A percentile compares a stretch with the other conserved stretches of the same genome.
These are phyloP conservation scores for Penicillium fimorum DNA, from an alignment of 495 filamentous ascomycete genomes.

Conservation along the genomic window DNA sequence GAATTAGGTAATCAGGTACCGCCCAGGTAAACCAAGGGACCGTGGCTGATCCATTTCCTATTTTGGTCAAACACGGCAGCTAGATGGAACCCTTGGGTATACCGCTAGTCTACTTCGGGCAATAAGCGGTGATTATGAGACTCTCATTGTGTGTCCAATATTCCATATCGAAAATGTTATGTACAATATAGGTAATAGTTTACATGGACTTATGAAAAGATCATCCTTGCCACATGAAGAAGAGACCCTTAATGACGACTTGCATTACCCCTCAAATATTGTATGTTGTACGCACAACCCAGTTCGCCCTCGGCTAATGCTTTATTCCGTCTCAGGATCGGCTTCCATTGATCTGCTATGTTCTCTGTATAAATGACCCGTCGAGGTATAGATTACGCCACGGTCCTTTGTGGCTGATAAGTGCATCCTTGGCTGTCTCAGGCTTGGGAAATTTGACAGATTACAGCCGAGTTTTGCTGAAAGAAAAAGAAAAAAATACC, in stretches of 20 bases:
- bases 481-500: background rate
- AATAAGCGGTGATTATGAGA: constrained; percentile 2
- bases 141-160: constrained; percentile 1
- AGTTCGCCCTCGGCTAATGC: background rate
- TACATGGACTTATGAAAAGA: background rate
- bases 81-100: constrained; percentile 3
- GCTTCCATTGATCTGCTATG: background rate
- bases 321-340: background rate
- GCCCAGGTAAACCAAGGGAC: constrained; percentile 10
- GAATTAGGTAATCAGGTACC: constrained; percentile 25
- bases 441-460: background rate
- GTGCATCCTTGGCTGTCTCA: background rate
- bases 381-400: background rate
- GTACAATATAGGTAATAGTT: background rate
- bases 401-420: constrained; percentile 4
- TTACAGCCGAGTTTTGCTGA: constrained; percentile 1
- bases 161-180: background rate
- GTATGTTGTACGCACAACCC: background rate
- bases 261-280: background rate
- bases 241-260: constrained; percentile 6
- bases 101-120: background rate
- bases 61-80: constrained; percentile 18
- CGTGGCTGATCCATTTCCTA: constrained; percentile 15
- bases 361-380: background rate
- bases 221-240: constrained; percentile 4